Evolutionary conservation across 192 early-diverging fungal species (phyloP), one percentile per base, ranked within the genome.

Genomic region (Chytriomyces sp.): DNA sequence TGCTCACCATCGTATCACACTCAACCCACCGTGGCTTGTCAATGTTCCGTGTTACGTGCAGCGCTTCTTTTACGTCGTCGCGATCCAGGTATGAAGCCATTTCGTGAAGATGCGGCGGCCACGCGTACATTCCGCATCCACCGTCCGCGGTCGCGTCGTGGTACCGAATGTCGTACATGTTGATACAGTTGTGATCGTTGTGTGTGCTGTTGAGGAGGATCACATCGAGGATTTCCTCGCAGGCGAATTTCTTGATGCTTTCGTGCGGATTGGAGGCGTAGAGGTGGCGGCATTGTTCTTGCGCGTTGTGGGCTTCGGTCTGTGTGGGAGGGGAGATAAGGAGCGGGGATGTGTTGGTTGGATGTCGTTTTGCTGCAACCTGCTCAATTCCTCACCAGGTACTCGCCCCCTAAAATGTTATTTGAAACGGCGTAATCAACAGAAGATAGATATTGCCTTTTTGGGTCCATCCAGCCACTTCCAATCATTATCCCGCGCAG

Each of bases 381-480:
- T n/a, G n/a, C 10, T 49, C 44, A 49, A 14, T 14, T 14, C 14
- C 56, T 26, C 19, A 33, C n/a, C 40, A 81, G 36, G 28, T 26
- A 74, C 0, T 53, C 38, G 10, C 72, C 76, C 12, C 40, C 38
- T 14, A 81, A 58, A 44, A 89, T 34, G 19, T 61, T 59, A 59
- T 86, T 70, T 3, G 62, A 57, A 1, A 72, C 64, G 33, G 84
- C 64, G 57, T 80, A 82, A 10, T 81, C 80, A 52, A 82, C 37
- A 53, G 83, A 86, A 52, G 84, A 80, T 64, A 74, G 75, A 63
- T 86, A 87, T 83, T 82, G 41, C 36, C 79, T 75, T 28, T 71
- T 38, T 33, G 90, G 89, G 39, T 92, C 91, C 19, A 92, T 80
- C 91, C 91, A 92, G n/a, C 89, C 90, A 72, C 89, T 92, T 26